Evolutionary conservation across 768 basidiomycete species (phyloP).

Genomic region (Mycena rebaudengoi): DNA sequence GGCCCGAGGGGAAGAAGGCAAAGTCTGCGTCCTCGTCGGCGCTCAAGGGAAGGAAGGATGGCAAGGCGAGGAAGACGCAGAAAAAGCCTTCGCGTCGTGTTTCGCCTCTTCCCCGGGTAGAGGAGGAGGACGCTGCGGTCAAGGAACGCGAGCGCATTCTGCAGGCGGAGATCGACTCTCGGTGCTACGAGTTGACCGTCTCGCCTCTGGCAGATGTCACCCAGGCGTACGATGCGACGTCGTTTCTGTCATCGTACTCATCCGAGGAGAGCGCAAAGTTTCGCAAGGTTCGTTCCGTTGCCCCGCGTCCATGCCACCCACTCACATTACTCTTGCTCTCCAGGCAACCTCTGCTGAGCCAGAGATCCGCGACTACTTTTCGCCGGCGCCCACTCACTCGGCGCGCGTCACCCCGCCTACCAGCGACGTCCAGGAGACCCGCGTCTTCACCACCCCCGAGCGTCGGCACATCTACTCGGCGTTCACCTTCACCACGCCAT

Average conservation of each 20-base stretch:
- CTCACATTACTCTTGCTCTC: slow-evolving; percentile 17
- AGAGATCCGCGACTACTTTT: slow-evolving; percentile 64
- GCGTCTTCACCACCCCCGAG: slow-evolving; percentile 76
- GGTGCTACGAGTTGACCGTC: slow-evolving; percentile 83
- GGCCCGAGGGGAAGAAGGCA: slow-evolving; percentile 67
- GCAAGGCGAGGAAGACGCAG: slow-evolving; percentile 47
- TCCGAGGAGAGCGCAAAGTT: slow-evolving; percentile 48
- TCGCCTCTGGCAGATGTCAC: slow-evolving; percentile 81
- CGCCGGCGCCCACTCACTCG: slow-evolving; percentile 43
- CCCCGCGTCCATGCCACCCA: slow-evolving; percentile 13
- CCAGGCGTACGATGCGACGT: slow-evolving; percentile 64
- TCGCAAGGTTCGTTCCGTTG: slow-evolving; percentile 52
- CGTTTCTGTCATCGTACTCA: slow-evolving; percentile 41
- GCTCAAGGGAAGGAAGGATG: slow-evolving; percentile 46
- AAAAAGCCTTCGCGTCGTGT: slow-evolving; percentile 54
- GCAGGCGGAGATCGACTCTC: slow-evolving; percentile 72
- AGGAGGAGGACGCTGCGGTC: slow-evolving; percentile 50
- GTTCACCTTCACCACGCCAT: slow-evolving; percentile 83
- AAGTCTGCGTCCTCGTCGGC: slow-evolving; percentile 53
- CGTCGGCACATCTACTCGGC: slow-evolving; percentile 75
- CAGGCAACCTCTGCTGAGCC: slow-evolving; percentile 67
- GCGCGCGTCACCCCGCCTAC: slow-evolving; percentile 34
- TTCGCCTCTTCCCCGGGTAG: slow-evolving; percentile 71
- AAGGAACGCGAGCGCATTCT: slow-evolving; percentile 41
- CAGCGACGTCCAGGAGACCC: slow-evolving; percentile 36